phyloP scores from a whole-genome alignment of 73 alveolate species.

The Paraurostyla sp. region DNA sequence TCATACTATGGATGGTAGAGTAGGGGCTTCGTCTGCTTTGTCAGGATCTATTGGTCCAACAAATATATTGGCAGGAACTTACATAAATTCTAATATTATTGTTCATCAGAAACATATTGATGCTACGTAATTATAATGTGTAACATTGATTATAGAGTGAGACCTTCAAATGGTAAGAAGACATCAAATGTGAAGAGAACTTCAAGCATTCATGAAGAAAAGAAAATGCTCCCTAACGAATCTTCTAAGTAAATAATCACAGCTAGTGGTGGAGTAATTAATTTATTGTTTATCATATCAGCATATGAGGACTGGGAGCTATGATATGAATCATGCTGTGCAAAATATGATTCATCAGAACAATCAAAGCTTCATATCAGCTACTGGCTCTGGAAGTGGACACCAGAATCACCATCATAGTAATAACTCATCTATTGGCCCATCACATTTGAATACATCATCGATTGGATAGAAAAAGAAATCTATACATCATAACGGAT shows the following conservation, averaged over 20 bases:
- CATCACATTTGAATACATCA: background rate
- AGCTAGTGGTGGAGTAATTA: conserved; percentile 45
- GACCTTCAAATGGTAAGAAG: background rate
- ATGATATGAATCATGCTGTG: conserved; percentile 42
- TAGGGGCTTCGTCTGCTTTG: background rate
- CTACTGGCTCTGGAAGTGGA: background rate
- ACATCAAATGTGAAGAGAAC: background rate
- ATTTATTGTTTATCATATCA: background rate
- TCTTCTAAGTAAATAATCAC: background rate
- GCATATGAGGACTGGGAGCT: conserved; percentile 44
- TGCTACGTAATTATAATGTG: background rate
- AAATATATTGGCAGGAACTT: conserved; percentile 12
- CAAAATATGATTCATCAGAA: background rate
- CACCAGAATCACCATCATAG: background rate
- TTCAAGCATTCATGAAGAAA: conserved; percentile 41
- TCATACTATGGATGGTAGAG: conserved; percentile 21
- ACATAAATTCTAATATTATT: conserved; percentile 2
- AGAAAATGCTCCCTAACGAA: conserved; percentile 23
- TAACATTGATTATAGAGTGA: background rate
- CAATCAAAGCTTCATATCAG: background rate
- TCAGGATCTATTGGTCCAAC: too few relatives aligned
- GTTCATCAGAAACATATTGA: conserved; percentile 19
- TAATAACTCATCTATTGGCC: background rate
- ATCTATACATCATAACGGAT: background rate
- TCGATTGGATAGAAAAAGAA: background rate